A percentile compares a stretch with the other conserved stretches of the same genome.
Evolutionary conservation across 257 asterid species (phyloP).

Genomic region (Voacanga thouarsii): DNA sequence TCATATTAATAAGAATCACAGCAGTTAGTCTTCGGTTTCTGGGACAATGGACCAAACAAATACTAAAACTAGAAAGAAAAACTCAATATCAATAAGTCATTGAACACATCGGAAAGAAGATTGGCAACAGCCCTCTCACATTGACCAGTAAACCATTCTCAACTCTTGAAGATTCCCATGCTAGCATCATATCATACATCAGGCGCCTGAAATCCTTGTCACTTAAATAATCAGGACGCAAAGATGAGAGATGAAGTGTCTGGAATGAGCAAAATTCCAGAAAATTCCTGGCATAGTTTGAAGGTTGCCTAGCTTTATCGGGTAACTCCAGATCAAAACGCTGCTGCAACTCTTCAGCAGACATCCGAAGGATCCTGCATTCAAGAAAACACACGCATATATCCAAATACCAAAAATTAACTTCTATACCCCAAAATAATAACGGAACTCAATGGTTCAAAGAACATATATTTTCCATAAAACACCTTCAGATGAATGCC

Average conservation of each 20-base stretch:
- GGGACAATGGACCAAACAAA: constrained; percentile 1
- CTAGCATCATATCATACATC: constrained; percentile 90
- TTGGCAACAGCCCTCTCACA: constrained; percentile 36
- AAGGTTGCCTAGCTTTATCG: constrained; percentile 48
- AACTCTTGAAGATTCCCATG: constrained; percentile 80
- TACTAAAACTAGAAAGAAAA: neutral
- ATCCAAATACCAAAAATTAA: neutral
- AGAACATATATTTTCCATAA: neutral
- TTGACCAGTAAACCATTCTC: constrained; percentile 37
- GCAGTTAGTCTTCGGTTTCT: neutral
- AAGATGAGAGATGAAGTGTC: constrained; percentile 47
- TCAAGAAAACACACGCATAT: neutral
- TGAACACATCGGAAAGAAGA: constrained; percentile 1
- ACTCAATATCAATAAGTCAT: neutral
- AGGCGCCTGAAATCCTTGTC: constrained; percentile 66
- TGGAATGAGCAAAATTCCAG: constrained; percentile 73
- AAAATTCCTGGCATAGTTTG: constrained; percentile 64
- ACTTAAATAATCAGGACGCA: constrained; percentile 56
- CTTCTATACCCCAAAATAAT: neutral
- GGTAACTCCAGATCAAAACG: constrained; percentile 58
- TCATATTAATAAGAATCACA: neutral
- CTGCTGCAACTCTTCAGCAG: constrained; percentile 51
- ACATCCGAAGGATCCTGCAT: constrained; percentile 57
- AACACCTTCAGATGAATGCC: neutral
- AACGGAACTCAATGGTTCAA: too few species aligned